A percentile compares a stretch with the other conserved stretches of the same genome.
These are phyloP conservation scores for Botryotinia convoluta DNA, from an alignment of 2,329 filamentous ascomycete genomes.

Conservation along the genomic window DNA sequence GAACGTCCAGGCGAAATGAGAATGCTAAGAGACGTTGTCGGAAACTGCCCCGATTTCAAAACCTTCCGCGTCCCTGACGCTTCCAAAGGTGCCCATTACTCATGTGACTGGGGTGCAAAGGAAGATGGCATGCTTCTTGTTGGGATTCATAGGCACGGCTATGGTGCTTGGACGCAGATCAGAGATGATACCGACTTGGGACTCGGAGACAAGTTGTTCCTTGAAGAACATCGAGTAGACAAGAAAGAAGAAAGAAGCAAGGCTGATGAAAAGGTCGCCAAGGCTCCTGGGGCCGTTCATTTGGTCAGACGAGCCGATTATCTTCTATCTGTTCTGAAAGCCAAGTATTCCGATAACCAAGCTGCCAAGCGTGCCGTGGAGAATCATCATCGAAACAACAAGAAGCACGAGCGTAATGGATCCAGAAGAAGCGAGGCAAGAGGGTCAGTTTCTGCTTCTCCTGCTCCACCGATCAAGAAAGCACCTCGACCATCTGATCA, in stretches of 20 bases:
- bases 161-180: conserved; percentile 93
- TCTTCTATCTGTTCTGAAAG: conserved; percentile 87
- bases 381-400: conserved; percentile 93
- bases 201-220: conserved; percentile 86
- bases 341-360: conserved; percentile 74
- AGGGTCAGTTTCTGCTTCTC: conserved; percentile 67
- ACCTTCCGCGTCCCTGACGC: conserved; percentile 88
- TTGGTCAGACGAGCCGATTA: conserved; percentile 94
- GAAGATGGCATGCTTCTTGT: conserved; percentile 98
- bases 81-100: conserved; percentile 87
- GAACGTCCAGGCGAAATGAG: conserved; percentile 88
- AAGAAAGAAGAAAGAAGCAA: conserved; percentile 91
- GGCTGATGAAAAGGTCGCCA: conserved; percentile 66
- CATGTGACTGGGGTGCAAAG: conserved; percentile 84
- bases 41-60: conserved; percentile 64
- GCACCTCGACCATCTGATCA: conserved; percentile 40
- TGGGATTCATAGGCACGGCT: conserved; percentile 89
- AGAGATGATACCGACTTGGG: conserved; percentile 86
- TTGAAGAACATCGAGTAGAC: conserved; percentile 97
- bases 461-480: conserved; percentile 56
- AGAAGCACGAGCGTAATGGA: conserved; percentile 63
- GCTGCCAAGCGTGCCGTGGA: conserved; percentile 77
- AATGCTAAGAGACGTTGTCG: conserved; percentile 73
- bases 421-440: conserved; percentile 58
- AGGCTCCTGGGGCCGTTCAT: conserved; percentile 95